These are phyloP conservation scores for Dryas drummondii DNA, from an alignment of 306 rosid species.

Conservation along the genomic window DNA sequence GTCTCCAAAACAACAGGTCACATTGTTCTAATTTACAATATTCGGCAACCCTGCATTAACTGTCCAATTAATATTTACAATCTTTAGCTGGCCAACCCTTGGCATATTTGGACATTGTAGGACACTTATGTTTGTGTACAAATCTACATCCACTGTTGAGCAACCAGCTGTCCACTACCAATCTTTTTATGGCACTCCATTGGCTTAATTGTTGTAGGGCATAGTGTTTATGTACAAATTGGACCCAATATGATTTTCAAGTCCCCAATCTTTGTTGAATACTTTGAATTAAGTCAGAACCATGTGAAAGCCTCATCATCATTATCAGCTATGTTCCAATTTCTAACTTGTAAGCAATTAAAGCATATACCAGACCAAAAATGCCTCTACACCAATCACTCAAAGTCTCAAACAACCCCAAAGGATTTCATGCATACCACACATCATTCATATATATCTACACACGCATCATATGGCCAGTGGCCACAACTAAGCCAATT, in stretches of 20 bases:
- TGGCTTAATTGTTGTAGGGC: constrained; percentile 11
- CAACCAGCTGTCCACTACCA: neutral
- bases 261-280: neutral
- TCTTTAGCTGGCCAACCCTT: neutral
- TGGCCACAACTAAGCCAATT: too few relatives aligned
- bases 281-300: constrained; percentile 14
- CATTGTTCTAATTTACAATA: neutral
- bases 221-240: constrained; percentile 1
- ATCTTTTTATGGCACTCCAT: neutral
- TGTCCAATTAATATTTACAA: neutral
- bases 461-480: too few relatives aligned
- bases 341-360: too few relatives aligned
- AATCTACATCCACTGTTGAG: neutral
- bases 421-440: too few relatives aligned
- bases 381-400: too few relatives aligned
- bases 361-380: too few relatives aligned
- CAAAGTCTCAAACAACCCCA: too few relatives aligned
- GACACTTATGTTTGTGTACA: neutral
- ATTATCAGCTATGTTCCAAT: too few relatives aligned
- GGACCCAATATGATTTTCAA: neutral
- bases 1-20: neutral
- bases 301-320: constrained; percentile 9
- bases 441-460: too few relatives aligned
- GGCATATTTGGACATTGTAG: constrained; percentile 2
- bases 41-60: neutral